A percentile compares a stretch with the other conserved stretches of the same genome.
Evolutionary conservation across 2,329 filamentous ascomycete genomes (phyloP).

Genomic region (Colletotrichum somersetense): DNA sequence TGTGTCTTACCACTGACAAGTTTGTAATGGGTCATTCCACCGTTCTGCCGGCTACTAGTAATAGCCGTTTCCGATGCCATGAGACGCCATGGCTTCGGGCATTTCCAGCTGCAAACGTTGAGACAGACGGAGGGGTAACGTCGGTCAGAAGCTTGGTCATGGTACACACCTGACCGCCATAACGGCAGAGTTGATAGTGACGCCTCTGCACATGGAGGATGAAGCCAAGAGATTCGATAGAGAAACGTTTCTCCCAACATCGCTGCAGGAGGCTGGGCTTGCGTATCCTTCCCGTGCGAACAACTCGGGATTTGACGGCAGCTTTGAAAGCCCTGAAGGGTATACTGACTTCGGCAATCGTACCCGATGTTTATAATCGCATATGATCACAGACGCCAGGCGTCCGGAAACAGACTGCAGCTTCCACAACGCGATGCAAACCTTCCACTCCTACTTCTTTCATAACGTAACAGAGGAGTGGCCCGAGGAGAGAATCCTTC

Average conservation of each 20-base stretch:
- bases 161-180: background rate
- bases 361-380: background rate
- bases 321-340: background rate
- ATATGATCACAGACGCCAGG: too few relatives aligned
- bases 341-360: background rate
- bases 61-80: background rate
- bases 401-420: too few relatives aligned
- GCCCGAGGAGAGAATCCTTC: too few relatives aligned
- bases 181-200: background rate
- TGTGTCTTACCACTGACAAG: conserved; percentile 1
- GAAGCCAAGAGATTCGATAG: background rate
- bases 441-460: too few relatives aligned
- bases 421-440: too few relatives aligned
- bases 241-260: too few relatives aligned
- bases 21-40: background rate
- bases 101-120: background rate
- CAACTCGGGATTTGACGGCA: background rate
- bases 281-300: background rate
- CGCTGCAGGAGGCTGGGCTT: background rate
- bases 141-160: background rate
- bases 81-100: background rate
- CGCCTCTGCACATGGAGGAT: background rate
- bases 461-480: too few relatives aligned
- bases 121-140: background rate
- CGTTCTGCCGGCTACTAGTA: background rate